A percentile compares a stretch with the other conserved stretches of the same genome.
phyloP scores from a whole-genome alignment of 2,329 filamentous ascomycete species.

The Neurospora sp. region DNA sequence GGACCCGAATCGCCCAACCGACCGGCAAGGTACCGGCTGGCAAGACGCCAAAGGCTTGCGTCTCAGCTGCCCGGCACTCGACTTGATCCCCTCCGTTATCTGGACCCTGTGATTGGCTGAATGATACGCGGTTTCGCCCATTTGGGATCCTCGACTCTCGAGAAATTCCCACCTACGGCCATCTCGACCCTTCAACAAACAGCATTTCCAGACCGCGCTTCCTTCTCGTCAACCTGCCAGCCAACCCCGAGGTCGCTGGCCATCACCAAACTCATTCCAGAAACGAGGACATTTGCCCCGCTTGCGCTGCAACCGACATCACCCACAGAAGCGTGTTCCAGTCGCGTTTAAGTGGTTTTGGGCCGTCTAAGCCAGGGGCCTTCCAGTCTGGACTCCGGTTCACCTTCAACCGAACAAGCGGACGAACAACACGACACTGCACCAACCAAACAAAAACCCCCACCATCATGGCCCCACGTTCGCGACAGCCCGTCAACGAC shows the following conservation, averaged over 20 bases:
- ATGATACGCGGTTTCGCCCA: constrained; percentile 16
- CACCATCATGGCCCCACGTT: constrained; percentile 45
- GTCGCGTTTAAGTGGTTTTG: constrained; percentile 39
- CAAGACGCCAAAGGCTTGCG: neutral
- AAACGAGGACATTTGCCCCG: neutral
- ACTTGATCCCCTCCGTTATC: constrained; percentile 11
- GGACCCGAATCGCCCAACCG: neutral
- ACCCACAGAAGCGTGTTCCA: constrained; percentile 36
- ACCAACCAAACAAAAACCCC: constrained; percentile 4
- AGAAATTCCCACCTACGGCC: constrained; percentile 17
- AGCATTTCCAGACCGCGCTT: constrained; percentile 6
- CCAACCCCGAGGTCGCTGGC: constrained; percentile 9
- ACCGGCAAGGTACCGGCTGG: neutral
- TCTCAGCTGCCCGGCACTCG: neutral
- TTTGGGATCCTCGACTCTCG: constrained; percentile 17
- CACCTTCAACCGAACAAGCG: neutral
- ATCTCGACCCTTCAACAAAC: constrained; percentile 15
- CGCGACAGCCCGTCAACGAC: constrained; percentile 42
- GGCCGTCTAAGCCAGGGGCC: constrained; percentile 22
- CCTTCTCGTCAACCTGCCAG: constrained; percentile 7
- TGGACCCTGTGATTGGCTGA: constrained; percentile 15
- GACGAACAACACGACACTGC: neutral
- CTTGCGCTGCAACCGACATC: constrained; percentile 3
- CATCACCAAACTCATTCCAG: constrained; percentile 11
- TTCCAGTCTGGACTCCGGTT: neutral